phyloP scores from a whole-genome alignment of 1,284 basidiomycete genomes.

The Pseudozyma flocculosa region DNA sequence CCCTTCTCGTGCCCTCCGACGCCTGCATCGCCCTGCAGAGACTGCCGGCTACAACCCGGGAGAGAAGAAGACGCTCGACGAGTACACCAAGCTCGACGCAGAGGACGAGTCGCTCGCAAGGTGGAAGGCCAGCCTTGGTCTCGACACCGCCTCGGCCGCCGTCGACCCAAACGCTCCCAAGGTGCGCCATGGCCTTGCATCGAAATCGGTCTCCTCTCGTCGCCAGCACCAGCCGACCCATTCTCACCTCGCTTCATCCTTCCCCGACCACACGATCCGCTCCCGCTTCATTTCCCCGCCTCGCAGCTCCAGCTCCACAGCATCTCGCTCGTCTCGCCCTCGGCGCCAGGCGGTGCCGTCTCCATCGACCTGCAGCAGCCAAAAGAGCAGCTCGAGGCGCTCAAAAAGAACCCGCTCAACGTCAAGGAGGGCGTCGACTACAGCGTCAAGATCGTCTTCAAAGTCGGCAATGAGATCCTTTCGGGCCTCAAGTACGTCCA shows the following conservation, averaged over 20 bases:
- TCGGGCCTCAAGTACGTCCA: slow-evolving; percentile 78
- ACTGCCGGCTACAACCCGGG: slow-evolving; percentile 58
- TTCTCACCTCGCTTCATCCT: too few relatives aligned
- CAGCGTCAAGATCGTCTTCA: slow-evolving; percentile 80
- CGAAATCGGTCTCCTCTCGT: background rate
- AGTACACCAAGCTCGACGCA: slow-evolving; percentile 69
- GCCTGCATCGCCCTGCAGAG: slow-evolving; percentile 10
- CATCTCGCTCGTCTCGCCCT: slow-evolving; percentile 61
- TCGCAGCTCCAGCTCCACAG: slow-evolving; percentile 47
- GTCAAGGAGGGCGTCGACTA: slow-evolving; percentile 65
- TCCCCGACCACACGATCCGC: too few relatives aligned
- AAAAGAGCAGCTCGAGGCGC: slow-evolving; percentile 58
- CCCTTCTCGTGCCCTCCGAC: background rate
- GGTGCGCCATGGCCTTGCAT: slow-evolving; percentile 9
- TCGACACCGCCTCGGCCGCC: slow-evolving; percentile 63
- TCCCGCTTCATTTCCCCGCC: too few relatives aligned
- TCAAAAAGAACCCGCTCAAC: slow-evolving; percentile 66
- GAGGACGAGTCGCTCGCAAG: slow-evolving; percentile 76
- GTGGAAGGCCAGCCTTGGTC: slow-evolving; percentile 87
- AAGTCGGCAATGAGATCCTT: slow-evolving; percentile 73
- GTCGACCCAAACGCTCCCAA: slow-evolving; percentile 55
- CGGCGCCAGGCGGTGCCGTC: slow-evolving; percentile 56
- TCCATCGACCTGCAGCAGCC: slow-evolving; percentile 62
- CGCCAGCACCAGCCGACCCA: too few relatives aligned
- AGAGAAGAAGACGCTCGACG: slow-evolving; percentile 62